Percentiles rank a stretch among this genome's conserved stretches.
phyloP scores from a whole-genome alignment of 1,284 basidiomycete species.

The Heterobasidion irregulare region DNA sequence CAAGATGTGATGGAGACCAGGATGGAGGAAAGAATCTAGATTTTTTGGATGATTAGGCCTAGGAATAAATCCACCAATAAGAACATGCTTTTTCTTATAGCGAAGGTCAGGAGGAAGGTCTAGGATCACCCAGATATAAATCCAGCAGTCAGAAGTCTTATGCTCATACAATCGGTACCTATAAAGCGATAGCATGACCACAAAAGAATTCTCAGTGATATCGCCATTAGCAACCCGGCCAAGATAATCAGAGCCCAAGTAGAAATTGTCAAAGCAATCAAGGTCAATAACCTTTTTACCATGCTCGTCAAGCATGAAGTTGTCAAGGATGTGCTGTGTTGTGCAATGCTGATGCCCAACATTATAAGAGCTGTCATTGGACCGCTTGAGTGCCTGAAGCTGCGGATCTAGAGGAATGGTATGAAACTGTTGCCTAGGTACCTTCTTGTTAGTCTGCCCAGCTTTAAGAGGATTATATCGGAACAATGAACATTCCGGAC shows the following conservation, averaged over 20 bases:
- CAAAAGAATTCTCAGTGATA: not conserved
- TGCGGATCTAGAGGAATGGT: slow-evolving; percentile 13
- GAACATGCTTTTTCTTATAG: not conserved
- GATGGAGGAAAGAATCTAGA: not conserved
- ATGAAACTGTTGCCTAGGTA: slow-evolving; percentile 13
- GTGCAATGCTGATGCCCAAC: not conserved
- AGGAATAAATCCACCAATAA: not conserved
- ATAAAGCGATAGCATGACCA: not conserved
- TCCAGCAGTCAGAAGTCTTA: not conserved
- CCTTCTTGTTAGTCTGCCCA: not conserved
- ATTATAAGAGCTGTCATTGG: not conserved
- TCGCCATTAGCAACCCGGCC: not conserved
- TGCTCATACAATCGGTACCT: not conserved
- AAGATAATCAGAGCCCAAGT: not conserved
- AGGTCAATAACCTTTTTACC: no score
- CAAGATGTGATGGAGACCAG: not conserved
- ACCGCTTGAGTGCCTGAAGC: slow-evolving; percentile 9
- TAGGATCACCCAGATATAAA: not conserved
- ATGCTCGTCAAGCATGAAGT: not conserved
- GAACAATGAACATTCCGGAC: slow-evolving; percentile 16
- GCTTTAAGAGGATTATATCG: slow-evolving; percentile 15
- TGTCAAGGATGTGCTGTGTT: not conserved
- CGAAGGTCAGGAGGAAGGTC: not conserved
- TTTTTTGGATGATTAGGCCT: not conserved
- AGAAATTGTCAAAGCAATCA: not conserved